Percentiles rank a stretch among this genome's conserved stretches.
phyloP scores from a whole-genome alignment of 768 basidiomycete species.

The Suillus luteus region DNA sequence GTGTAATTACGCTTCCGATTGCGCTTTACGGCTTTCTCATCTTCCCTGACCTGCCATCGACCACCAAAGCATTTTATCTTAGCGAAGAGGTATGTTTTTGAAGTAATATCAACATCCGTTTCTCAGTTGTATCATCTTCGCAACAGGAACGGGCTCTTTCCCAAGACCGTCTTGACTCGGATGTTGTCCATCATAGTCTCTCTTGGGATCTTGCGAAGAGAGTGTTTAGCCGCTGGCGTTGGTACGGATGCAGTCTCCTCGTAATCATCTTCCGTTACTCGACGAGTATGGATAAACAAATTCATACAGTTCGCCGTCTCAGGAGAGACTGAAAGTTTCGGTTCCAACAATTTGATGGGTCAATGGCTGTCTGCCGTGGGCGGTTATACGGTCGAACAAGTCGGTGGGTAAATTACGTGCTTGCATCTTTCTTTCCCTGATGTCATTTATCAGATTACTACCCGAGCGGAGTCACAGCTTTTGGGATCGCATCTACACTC shows the following conservation, averaged over 20 bases:
- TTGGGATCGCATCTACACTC: conserved; percentile 64
- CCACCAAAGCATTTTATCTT: conserved; percentile 65
- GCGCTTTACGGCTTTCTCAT: conserved; percentile 70
- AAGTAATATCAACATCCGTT: neutral
- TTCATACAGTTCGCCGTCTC: conserved; percentile 57
- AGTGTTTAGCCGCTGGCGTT: conserved; percentile 61
- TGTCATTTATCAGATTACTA: conserved; percentile 48
- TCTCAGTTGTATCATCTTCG: neutral
- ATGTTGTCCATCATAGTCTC: conserved; percentile 44
- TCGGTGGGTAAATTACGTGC: conserved; percentile 38
- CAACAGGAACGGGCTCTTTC: conserved; percentile 57
- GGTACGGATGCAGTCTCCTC: conserved; percentile 67
- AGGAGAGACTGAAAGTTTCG: conserved; percentile 68
- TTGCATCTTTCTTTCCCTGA: conserved; percentile 5
- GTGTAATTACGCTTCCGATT: conserved; percentile 70
- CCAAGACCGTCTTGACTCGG: conserved; percentile 47
- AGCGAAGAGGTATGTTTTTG: conserved; percentile 48
- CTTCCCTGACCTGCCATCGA: conserved; percentile 71
- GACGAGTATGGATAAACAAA: neutral
- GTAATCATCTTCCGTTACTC: conserved; percentile 36
- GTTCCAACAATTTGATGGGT: conserved; percentile 73
- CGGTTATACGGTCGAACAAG: conserved; percentile 64
- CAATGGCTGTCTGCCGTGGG: conserved; percentile 67
- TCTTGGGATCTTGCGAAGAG: conserved; percentile 50
- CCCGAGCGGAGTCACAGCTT: conserved; percentile 64